Base-by-base conservation (phyloP, 2,329 filamentous ascomycete species). In the Xylariaceae sp. region DNA sequence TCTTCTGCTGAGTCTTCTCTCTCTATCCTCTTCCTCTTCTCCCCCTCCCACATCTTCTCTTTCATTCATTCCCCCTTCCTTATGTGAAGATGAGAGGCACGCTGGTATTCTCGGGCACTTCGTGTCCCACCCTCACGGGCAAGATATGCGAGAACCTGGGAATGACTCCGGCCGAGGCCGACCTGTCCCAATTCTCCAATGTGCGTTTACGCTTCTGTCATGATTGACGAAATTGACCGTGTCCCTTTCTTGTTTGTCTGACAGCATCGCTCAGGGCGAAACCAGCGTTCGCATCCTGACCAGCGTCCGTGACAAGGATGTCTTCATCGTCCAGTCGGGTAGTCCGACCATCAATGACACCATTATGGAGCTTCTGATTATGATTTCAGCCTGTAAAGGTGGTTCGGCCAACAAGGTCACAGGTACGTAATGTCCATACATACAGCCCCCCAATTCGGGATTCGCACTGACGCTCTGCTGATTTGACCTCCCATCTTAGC, bases 301-400 rank as follows among this genome's bases (percentile, higher is more conserved):
- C 32, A 83, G 78, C 63, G 88, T 98, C 50, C 85, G 92, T 53
- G 94, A 98, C 62, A 94, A 97, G 65, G 90, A 98, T 75, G 90
- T 98, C 56, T 98, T 97, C 65, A 90, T 98, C 61, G 85, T 98
- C 45, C 92, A 98, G 71, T 97, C 90, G 47, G 92, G 92, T 50
- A 96, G 92, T 67, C 76, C 81, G 60, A 88, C 85, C 68, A 95
- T 96, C 74, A 98, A 98, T 64, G 92, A 98, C 68, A 94, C 88
- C 58, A 88, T 98, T 60, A 96, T 98, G 88, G 92, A 98, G 73
- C 76, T 98, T 60, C 77, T 98, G 60, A 97, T 98, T 66, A 94
- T 98, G 87, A 96, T 97, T 56, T 92, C 87, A 50, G 92, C 92
- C 53, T 98, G 92, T 76, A 97, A 96, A 67, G 89, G 92, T 59